Evolutionary conservation across 2,329 filamentous ascomycete species (phyloP).

Genomic region (Botrytis fragariae): DNA sequence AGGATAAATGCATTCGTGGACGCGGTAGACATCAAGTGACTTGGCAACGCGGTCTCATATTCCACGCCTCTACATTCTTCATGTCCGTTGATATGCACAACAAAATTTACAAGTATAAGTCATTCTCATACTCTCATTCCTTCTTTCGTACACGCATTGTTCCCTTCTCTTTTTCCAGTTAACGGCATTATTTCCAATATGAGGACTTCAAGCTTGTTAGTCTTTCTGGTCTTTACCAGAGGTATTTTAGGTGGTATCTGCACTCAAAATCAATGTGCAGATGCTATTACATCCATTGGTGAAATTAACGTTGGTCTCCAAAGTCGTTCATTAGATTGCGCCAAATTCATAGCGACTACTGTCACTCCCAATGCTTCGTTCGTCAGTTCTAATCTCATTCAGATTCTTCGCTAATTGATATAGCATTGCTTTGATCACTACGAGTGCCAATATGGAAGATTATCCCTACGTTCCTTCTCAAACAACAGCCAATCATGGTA

Average conservation of each 20-base stretch:
- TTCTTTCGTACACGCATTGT: not conserved
- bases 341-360: not conserved
- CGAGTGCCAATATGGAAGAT: conserved; percentile 10
- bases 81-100: conserved; percentile 1
- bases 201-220: conserved; percentile 15
- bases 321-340: conserved; percentile 19
- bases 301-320: conserved; percentile 11
- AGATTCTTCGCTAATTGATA: not conserved
- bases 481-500: not conserved
- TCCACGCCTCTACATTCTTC: conserved; percentile 17
- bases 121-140: conserved; percentile 4
- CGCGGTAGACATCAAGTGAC: not conserved
- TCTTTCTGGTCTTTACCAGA: conserved; percentile 8
- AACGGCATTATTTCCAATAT: conserved; percentile 9
- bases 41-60: not conserved
- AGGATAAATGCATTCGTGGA: not conserved
- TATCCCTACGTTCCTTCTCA: not conserved
- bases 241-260: not conserved
- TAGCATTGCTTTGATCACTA: conserved; percentile 8
- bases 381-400: not conserved
- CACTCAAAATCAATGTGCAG: conserved; percentile 10
- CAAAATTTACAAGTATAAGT: conserved; percentile 16
- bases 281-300: conserved; percentile 15
- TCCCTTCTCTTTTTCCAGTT: not conserved
- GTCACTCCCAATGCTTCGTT: conserved; percentile 18